A percentile compares a stretch with the other conserved stretches of the same genome.
phyloP scores from a whole-genome alignment of 176 grass and related monocot species.

The Tillandsia fasciculata region DNA sequence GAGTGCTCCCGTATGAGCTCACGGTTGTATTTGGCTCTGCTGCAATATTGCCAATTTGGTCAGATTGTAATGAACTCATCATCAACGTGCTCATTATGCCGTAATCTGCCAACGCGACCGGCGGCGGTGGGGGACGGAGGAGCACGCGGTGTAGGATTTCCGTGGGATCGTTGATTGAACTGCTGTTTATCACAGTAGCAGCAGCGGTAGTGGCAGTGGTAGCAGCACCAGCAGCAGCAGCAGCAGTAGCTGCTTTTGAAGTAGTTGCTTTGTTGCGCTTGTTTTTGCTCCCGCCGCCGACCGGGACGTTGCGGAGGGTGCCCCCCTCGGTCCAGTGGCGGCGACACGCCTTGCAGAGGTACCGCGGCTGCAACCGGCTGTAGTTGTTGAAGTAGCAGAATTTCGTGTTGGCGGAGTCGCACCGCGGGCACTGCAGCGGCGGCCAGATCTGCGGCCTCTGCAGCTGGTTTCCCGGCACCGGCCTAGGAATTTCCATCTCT shows the following conservation, averaged over 20 bases:
- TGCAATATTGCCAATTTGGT: too few relatives aligned
- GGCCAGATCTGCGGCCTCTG: slow-evolving; percentile 49
- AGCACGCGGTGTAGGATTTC: slow-evolving; percentile 52
- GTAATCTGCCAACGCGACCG: slow-evolving; percentile 3
- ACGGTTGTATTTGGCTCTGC: too few relatives aligned
- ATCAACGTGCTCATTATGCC: too few relatives aligned
- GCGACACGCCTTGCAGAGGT: slow-evolving; percentile 69
- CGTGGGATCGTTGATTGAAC: slow-evolving; percentile 2
- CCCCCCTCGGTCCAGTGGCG: slow-evolving; percentile 92
- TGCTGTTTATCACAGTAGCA: neutral
- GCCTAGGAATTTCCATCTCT: slow-evolving; percentile 9
- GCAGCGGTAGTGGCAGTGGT: neutral
- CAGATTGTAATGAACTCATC: too few relatives aligned
- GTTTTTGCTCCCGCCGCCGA: slow-evolving; percentile 83
- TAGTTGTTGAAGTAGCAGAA: slow-evolving; percentile 99
- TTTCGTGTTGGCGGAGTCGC: slow-evolving; percentile 76
- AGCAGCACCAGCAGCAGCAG: neutral
- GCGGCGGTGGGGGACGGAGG: slow-evolving; percentile 16
- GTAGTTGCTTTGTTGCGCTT: slow-evolving; percentile 36
- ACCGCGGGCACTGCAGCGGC: slow-evolving; percentile 63
- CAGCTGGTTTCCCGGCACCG: too few relatives aligned
- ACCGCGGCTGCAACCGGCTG: slow-evolving; percentile 74
- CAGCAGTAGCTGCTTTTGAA: neutral
- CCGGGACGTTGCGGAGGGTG: slow-evolving; percentile 83
- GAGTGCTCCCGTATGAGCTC: neutral